Percentiles rank a stretch among this genome's conserved stretches.
Conservation (phyloP, 345 rosid species). For the Camelina laxa region DNA sequence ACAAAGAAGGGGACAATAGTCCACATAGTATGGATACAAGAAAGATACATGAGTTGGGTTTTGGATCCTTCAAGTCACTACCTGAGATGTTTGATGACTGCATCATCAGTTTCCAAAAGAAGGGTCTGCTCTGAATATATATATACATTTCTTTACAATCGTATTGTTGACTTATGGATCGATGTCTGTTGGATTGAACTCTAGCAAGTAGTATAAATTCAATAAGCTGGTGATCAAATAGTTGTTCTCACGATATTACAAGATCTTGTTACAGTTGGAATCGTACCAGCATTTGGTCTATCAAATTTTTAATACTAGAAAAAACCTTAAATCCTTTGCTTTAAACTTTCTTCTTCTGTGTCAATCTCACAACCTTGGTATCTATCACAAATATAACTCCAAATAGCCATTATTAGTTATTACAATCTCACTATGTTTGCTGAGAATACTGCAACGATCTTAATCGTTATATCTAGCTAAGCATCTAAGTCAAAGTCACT, state of each 20-base stretch:
- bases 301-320: too few relatives aligned
- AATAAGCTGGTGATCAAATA: not conserved
- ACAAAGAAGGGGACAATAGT: conserved; percentile 63
- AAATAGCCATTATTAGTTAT: too few relatives aligned
- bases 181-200: not conserved
- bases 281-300: too few relatives aligned
- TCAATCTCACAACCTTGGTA: too few relatives aligned
- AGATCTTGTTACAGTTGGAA: too few relatives aligned
- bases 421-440: too few relatives aligned
- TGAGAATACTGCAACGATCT: too few relatives aligned
- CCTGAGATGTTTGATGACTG: conserved; percentile 88
- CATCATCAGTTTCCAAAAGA: conserved; percentile 73
- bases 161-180: not conserved
- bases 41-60: conserved; percentile 66
- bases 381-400: too few relatives aligned
- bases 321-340: too few relatives aligned
- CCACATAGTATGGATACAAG: conserved; percentile 82
- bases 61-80: conserved; percentile 59
- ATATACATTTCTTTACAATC: conserved; percentile 4
- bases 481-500: too few relatives aligned
- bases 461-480: too few relatives aligned
- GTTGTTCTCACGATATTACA: not conserved
- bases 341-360: too few relatives aligned
- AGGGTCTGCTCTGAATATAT: conserved; percentile 61
- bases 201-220: not conserved